A percentile compares a stretch with the other conserved stretches of the same genome.
Evolutionary conservation across 2,329 filamentous ascomycete genomes (phyloP).

Genomic region (Colletotrichum melonis): DNA sequence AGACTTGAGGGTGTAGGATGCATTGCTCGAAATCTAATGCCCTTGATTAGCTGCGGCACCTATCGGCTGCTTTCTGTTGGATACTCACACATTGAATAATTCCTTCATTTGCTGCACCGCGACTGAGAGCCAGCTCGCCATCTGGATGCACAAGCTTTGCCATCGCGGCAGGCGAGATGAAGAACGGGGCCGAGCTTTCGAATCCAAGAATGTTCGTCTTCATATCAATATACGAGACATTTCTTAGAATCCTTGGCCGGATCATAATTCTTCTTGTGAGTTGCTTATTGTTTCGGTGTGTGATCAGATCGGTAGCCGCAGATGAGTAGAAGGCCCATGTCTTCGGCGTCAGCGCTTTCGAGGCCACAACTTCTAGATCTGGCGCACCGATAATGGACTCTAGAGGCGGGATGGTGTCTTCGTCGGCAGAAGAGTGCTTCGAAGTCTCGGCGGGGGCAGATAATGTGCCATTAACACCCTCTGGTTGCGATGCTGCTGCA

Average conservation of each 20-base stretch:
- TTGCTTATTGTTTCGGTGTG: constrained; percentile 80
- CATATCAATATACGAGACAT: constrained; percentile 73
- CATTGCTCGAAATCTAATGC: constrained; percentile 59
- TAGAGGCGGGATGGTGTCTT: constrained; percentile 52
- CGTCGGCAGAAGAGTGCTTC: constrained; percentile 49
- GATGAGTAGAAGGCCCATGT: constrained; percentile 80
- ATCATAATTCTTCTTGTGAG: constrained; percentile 72
- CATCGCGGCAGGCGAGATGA: constrained; percentile 73
- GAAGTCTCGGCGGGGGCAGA: neutral
- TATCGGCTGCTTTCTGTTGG: accelerated
- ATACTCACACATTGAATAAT: constrained; percentile 59
- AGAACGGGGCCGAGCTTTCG: constrained; percentile 66
- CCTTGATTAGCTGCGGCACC: neutral
- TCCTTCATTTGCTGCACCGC: constrained; percentile 52
- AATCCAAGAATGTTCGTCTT: constrained; percentile 65
- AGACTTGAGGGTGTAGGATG: constrained; percentile 58
- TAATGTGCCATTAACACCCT: constrained; percentile 51
- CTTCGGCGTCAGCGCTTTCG: constrained; percentile 40
- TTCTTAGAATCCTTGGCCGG: constrained; percentile 83
- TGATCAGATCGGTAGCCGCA: constrained; percentile 80
- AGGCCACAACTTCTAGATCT: constrained; percentile 49
- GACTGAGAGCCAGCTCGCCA: constrained; percentile 57
- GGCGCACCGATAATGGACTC: constrained; percentile 46
- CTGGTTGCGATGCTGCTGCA: constrained; percentile 54
- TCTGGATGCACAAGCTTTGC: constrained; percentile 71